These are phyloP conservation scores for Cordyceps militaris DNA, from an alignment of 2,329 filamentous ascomycete genomes.

Conservation along the genomic window DNA sequence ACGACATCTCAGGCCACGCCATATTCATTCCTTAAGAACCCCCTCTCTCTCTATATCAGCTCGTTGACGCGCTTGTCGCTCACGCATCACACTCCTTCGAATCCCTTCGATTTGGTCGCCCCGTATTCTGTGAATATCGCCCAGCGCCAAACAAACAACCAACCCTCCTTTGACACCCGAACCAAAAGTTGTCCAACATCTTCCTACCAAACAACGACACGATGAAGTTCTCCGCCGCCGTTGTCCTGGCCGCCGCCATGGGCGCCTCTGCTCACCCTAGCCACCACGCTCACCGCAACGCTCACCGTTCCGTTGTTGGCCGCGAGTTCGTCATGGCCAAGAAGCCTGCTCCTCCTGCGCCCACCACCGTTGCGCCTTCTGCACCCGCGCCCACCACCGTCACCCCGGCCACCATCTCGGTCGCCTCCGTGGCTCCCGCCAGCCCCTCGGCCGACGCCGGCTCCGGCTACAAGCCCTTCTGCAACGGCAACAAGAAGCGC, in stretches of 20 bases:
- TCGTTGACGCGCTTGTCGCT: slow-evolving; percentile 11
- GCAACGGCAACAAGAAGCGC: slow-evolving; percentile 34
- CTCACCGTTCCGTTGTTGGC: slow-evolving; percentile 25
- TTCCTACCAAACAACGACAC: slow-evolving; percentile 15
- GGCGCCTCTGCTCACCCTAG: slow-evolving; percentile 36
- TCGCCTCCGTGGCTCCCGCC: slow-evolving; percentile 2
- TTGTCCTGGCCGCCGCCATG: slow-evolving; percentile 34
- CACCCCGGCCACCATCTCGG: slow-evolving; percentile 6
- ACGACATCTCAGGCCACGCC: slow-evolving; percentile 15
- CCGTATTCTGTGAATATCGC: slow-evolving; percentile 14
- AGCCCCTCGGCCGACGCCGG: slow-evolving; percentile 14
- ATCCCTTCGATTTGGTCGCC: slow-evolving; percentile 10
- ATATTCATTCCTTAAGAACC: slow-evolving; percentile 14
- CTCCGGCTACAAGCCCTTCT: slow-evolving; percentile 26
- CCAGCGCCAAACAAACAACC: background rate
- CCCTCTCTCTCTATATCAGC: slow-evolving; percentile 11
- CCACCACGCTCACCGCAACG: slow-evolving; percentile 29
- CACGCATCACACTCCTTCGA: slow-evolving; percentile 15
- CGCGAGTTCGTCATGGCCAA: slow-evolving; percentile 29
- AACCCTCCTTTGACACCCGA: background rate
- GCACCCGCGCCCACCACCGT: slow-evolving; percentile 2
- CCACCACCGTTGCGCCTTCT: slow-evolving; percentile 10
- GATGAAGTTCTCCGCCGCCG: slow-evolving; percentile 36
- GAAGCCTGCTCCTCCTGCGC: slow-evolving; percentile 22
- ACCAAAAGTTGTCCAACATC: background rate